A percentile compares a stretch with the other conserved stretches of the same genome.
Evolutionary conservation across 225 moss, liverwort and hornwort species (phyloP).

Genomic region (Ulota crispa): DNA sequence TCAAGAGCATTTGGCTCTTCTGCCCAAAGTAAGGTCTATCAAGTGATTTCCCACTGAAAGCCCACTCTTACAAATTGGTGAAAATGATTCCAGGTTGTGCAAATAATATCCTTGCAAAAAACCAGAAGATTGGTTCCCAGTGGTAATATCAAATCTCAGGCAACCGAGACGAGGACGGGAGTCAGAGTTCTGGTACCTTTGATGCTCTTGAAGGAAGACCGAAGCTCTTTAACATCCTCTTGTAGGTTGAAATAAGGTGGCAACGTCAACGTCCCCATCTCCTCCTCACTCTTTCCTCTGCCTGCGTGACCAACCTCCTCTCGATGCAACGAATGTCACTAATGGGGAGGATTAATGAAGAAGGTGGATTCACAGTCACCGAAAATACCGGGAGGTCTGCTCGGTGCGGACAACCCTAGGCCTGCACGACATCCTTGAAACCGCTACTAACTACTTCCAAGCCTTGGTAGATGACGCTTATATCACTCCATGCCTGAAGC

Average conservation of each 20-base stretch:
- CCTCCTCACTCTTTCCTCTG: neutral
- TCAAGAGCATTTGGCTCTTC: neutral
- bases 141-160: neutral
- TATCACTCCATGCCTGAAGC: conserved; percentile 2
- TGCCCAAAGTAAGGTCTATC: neutral
- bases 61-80: neutral
- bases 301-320: neutral
- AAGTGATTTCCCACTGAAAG: neutral
- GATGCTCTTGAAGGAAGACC: conserved; percentile 47
- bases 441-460: neutral
- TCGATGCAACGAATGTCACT: neutral
- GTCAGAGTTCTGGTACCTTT: conserved; percentile 20
- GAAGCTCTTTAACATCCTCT: conserved; percentile 63
- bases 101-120: neutral
- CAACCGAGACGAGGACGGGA: neutral
- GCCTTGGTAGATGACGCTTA: neutral
- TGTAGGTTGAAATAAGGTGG: conserved; percentile 50
- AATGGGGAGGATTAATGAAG: neutral
- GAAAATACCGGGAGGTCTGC: neutral
- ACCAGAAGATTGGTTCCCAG: neutral
- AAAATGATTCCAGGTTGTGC: neutral
- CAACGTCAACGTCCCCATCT: conserved; percentile 63
- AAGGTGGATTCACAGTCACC: neutral
- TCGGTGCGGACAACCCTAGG: conserved; percentile 17
- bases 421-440: conserved; percentile 20